Conservation (phyloP, 1,139 yeast genomes). For the Debaryomycetaceae sp. region DNA sequence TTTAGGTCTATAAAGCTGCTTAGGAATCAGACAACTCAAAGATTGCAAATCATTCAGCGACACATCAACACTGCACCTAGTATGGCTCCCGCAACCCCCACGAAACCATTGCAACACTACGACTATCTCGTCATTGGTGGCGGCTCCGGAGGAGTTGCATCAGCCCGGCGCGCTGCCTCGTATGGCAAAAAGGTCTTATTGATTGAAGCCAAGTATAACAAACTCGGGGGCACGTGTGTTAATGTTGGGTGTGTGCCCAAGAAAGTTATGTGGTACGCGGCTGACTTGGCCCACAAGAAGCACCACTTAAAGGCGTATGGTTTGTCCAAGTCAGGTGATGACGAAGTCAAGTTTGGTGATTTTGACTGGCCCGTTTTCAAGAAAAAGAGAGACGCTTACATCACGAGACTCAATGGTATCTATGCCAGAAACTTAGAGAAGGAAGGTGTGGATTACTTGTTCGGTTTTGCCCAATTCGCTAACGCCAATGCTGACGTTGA, state of each 20-base stretch:
- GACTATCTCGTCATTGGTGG: conserved; percentile 96
- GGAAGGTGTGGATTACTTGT: conserved; percentile 84
- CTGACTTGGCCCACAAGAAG: conserved; percentile 76
- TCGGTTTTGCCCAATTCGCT: conserved; percentile 82
- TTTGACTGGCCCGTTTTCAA: conserved; percentile 83
- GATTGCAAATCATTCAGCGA: conserved; percentile 19
- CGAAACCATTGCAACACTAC: conserved; percentile 47
- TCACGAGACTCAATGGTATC: conserved; percentile 82
- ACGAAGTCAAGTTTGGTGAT: conserved; percentile 46
- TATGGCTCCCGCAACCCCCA: conserved; percentile 48
- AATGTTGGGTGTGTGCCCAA: conserved; percentile 99
- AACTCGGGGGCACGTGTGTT: conserved; percentile 96
- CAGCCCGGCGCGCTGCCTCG: conserved; percentile 93
- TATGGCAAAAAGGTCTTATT: conserved; percentile 86
- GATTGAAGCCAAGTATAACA: conserved; percentile 64
- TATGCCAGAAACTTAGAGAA: conserved; percentile 81
- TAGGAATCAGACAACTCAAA: conserved; percentile 10
- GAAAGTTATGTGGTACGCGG: conserved; percentile 98
- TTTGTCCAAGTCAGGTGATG: conserved; percentile 49
- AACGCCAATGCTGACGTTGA: conserved; percentile 68
- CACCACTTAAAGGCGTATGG: conserved; percentile 80
- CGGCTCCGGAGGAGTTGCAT: conserved; percentile 99
- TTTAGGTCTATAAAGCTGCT: background rate
- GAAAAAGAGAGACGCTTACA: conserved; percentile 86
- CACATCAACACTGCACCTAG: conserved; percentile 21